Evolutionary conservation across 441 rosid species (phyloP), one percentile per base, ranked within the genome.

Genomic region (California macrophylla): DNA sequence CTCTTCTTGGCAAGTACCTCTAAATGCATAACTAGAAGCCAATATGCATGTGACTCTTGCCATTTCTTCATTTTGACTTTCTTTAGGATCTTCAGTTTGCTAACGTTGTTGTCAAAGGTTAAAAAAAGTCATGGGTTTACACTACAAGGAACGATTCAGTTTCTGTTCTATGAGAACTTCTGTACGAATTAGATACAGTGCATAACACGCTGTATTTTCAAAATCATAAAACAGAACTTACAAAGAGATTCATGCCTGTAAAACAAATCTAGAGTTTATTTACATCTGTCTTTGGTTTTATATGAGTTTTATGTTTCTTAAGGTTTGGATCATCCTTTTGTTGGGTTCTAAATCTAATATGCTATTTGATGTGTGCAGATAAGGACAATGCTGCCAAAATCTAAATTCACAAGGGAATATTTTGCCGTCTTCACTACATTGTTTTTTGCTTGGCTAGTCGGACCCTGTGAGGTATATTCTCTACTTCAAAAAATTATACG

Each of bases 381-480:
- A 69, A 82, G 80, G 77, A 66, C 75, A 26, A 21, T 85, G 81
- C 63, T 91, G 23, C 97, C 97, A 0, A 76, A 81, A 29, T 83
- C 89, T 63, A 84, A 77, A 79, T 79, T 86, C 50, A 74, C 86
- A 38, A 85, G 98, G 74, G 96, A 94, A 76, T 80, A 83, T 45
- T 94, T 87, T 20, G 97, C 98, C 0, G 80, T 81, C 70, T 91
- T 89, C 83, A 91, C 96, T 71, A 86, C 96, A 4, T 61, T 88
- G 61, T 91, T 85, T 72, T 94, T 94, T 8, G 81, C 81, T 66
- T 93, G 98, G 98, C 87, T 93, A 30, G 75, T 90, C 26, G 98
- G 98, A 67, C 89, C 89, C 3, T 88, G 92, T 30, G 86, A 86
- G 96, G 97, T 91, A 77, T 60, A 26, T 12, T 12, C 50, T 40